A percentile compares a stretch with the other conserved stretches of the same genome.
These are phyloP conservation scores for Ogataea kodamae DNA, from an alignment of 805 yeast genomes.

Conservation along the genomic window DNA sequence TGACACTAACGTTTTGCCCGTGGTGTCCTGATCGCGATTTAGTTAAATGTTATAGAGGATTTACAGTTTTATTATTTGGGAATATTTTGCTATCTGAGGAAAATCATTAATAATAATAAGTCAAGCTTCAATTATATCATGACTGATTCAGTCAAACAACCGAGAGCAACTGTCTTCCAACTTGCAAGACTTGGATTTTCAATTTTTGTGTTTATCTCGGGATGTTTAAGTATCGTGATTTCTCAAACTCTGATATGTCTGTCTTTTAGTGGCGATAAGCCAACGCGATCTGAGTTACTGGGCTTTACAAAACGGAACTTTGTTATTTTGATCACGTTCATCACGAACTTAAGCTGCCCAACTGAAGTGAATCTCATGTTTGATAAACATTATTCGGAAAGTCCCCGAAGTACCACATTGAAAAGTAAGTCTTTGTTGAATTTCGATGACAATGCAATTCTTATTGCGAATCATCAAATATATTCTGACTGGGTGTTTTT, in stretches of 20 bases:
- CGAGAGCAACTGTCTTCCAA: constrained; percentile 19
- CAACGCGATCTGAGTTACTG: constrained; percentile 39
- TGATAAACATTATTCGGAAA: constrained; percentile 13
- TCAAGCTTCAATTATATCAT: no score
- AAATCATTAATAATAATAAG: no score
- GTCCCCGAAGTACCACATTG: no score
- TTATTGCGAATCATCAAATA: constrained; percentile 89
- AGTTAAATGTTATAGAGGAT: no score
- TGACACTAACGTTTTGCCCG: constrained; percentile 33
- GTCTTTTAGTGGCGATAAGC: constrained; percentile 32
- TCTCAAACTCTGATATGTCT: constrained; percentile 43
- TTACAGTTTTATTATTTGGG: no score
- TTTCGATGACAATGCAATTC: constrained; percentile 36
- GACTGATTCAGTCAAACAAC: neutral
- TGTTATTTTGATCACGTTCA: constrained; percentile 48
- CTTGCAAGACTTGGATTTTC: constrained; percentile 25
- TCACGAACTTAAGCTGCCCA: constrained; percentile 51
- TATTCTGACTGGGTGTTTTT: constrained; percentile 90
- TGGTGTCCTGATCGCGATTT: no score
- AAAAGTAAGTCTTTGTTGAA: constrained; percentile 12
- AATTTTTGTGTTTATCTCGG: constrained; percentile 31
- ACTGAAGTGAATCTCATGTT: constrained; percentile 48
- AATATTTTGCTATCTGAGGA: no score
- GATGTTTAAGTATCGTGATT: constrained; percentile 42
- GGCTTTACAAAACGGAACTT: constrained; percentile 58